These are phyloP conservation scores for Tricholoma sp. DNA, from an alignment of 768 basidiomycete species.

Conservation along the genomic window DNA sequence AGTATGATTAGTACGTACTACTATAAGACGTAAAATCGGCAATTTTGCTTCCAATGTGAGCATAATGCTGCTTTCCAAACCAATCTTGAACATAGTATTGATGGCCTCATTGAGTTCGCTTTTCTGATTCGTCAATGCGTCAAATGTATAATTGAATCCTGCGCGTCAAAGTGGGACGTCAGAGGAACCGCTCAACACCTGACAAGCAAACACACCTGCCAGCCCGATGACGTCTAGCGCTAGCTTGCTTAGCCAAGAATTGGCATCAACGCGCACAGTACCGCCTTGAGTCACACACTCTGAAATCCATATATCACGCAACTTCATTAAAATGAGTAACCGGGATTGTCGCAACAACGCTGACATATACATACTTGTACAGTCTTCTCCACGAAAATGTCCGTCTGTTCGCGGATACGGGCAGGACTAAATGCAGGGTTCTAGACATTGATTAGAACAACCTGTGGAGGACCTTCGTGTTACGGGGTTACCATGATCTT, in stretches of 20 bases:
- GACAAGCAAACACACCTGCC: constrained; percentile 43
- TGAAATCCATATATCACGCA: constrained; percentile 43
- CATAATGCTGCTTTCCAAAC: constrained; percentile 27
- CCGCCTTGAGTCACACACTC: constrained; percentile 26
- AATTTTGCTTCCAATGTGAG: constrained; percentile 22
- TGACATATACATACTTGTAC: constrained; percentile 30
- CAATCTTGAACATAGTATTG: constrained; percentile 36
- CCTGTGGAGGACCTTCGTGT: background rate
- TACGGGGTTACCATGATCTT: constrained; percentile 35
- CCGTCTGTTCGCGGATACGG: constrained; percentile 54
- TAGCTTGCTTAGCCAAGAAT: constrained; percentile 58
- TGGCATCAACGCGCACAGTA: constrained; percentile 44
- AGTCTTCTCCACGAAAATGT: constrained; percentile 54
- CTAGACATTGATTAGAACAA: constrained; percentile 20
- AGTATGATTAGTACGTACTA: no score
- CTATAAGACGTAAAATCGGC: constrained; percentile 30
- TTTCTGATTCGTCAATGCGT: constrained; percentile 26
- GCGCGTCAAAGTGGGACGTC: constrained; percentile 20
- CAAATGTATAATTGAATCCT: constrained; percentile 26
- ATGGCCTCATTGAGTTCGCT: constrained; percentile 43
- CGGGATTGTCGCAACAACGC: background rate
- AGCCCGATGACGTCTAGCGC: constrained; percentile 77
- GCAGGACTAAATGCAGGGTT: constrained; percentile 65
- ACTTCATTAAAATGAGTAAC: constrained; percentile 29
- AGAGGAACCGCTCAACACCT: constrained; percentile 8